Evolutionary conservation across 1,284 basidiomycete genomes (phyloP), one percentile per base, ranked within the genome.

Genomic region (Irpex sp.): DNA sequence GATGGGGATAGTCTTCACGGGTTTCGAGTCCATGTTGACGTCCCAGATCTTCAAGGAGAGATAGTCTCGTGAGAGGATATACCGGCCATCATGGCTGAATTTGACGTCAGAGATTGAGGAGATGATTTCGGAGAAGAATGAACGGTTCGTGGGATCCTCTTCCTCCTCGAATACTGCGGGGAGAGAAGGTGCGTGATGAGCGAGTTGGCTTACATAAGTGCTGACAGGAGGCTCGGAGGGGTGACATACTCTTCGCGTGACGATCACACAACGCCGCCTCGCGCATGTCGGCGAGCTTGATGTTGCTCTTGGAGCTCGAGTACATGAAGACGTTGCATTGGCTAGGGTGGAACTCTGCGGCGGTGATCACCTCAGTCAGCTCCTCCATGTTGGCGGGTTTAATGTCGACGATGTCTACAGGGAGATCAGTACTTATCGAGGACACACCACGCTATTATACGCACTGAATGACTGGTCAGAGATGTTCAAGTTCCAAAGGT

Each of bases 301-400:
- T 98, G 72, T 97, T 99, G 67, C 95, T 96, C 79, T 99, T 99
- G 63, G 96, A 99, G 79, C 93, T 96, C 64, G 96, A 99, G 77
- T 99, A 99, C 92, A 98, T 98, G 80, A 99, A 98, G 60, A 94
- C 80, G 75, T 99, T 99, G 87, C 97, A 99, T 68, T 97, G 93
- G 65, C 88, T 84, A 14, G 97, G 97, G 73, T 99, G 97, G 78
- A 99, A 99, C 77, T 99, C 97, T 61, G 97, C 94, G 4, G 96
- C 95, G 9, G 97, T 99, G 76, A 99, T 99, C 73, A 99, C 97
- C 75, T 99, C 97, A 14, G 97, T 99, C 59, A 99, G 82, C 75
- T 99, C 97, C 73, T 99, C 97, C 97, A 99, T 99, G 78, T 99
- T 99, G 71, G 94, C 90, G 0, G 97, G 97, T 75, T 99, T 99